Base-by-base conservation (phyloP, 225 moss, liverwort and hornwort species). In the Pseudisothecium myosuroides region DNA sequence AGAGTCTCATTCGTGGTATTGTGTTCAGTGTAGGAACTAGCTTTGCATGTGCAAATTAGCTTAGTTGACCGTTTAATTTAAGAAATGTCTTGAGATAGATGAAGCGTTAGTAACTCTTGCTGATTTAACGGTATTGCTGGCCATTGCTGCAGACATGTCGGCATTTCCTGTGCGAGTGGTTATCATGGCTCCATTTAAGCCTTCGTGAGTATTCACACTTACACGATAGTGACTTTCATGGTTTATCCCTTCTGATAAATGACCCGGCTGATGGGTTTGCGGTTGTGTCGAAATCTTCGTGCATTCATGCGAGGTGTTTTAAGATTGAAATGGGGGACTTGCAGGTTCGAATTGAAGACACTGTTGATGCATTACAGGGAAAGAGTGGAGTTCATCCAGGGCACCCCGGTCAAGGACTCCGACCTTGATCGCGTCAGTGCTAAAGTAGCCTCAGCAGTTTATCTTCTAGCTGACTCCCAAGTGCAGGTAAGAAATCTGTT, bases 401-500 rank as follows among this genome's bases (percentile, higher is more conserved):
- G 97, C 69, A 93, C 93, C 74, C 96, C 98, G 14, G 89, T 96
- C 54, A 97, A 96, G 84, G 97, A 97, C 67, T 96, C 95, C 45
- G 98, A 98, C 91, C 97, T 98, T 52, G 98, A 98, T 79, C 97
- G 98, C 59, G 98, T 98, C 43, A 96, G 98, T 94, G 97, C 97
- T 64, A 96, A 96, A 87, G 95, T 96, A 73, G 96, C 98, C 63
- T 94, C 97, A 52, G 97, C 98, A 47, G 92, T 98, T 71, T 97
- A 96, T 90, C 94, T 98, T 18, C 89, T 98, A 78, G 98, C 98
- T 82, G 97, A 98, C 86, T 89, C 93, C 65, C 96, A 96, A 86
- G 95, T 97, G 78, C 90, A 90, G 95, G 98, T 98, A 83, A 77
- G 60, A 60, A 56, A 59, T 18, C 4, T 37, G 43, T 50, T 87